Percentiles rank a stretch among this genome's conserved stretches.
Evolutionary conservation across 495 filamentous ascomycete genomes (phyloP).

Genomic region (Neurospora africana): DNA sequence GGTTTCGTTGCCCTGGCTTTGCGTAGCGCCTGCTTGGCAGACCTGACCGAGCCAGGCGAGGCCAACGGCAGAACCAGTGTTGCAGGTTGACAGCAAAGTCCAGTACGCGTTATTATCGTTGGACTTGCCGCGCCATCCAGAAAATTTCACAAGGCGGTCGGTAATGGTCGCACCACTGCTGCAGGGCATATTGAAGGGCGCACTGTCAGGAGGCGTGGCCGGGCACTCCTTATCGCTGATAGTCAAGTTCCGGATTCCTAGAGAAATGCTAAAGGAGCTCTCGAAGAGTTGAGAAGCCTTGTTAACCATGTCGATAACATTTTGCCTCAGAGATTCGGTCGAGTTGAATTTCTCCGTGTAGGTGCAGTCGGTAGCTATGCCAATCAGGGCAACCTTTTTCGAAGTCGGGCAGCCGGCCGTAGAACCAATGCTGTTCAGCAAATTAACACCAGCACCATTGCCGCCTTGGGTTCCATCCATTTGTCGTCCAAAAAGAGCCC

Average conservation of each 20-base stretch:
- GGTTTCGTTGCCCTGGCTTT: constrained; percentile 41
- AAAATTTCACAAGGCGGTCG: constrained; percentile 77
- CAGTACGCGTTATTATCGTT: constrained; percentile 81
- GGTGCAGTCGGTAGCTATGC: constrained; percentile 85
- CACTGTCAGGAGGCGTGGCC: constrained; percentile 45
- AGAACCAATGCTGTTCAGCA: constrained; percentile 69
- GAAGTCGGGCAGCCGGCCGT: constrained; percentile 76
- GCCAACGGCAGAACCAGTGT: constrained; percentile 78
- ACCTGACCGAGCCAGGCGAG: constrained; percentile 88
- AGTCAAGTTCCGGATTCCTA: constrained; percentile 78
- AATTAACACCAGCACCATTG: constrained; percentile 75
- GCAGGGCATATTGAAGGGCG: constrained; percentile 78
- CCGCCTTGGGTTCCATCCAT: constrained; percentile 50
- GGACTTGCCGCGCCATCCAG: constrained; percentile 65
- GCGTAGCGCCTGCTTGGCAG: constrained; percentile 51
- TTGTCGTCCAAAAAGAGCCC: constrained; percentile 33
- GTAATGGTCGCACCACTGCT: constrained; percentile 51
- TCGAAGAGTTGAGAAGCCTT: constrained; percentile 80
- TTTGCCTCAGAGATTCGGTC: constrained; percentile 47
- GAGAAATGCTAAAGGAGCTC: constrained; percentile 82
- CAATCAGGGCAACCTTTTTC: constrained; percentile 80
- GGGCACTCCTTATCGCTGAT: constrained; percentile 62
- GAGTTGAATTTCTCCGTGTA: constrained; percentile 63
- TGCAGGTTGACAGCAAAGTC: constrained; percentile 82
- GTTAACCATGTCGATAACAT: constrained; percentile 79